phyloP scores from a whole-genome alignment of 148 eudicot species.

The Rhododendron simsii region DNA sequence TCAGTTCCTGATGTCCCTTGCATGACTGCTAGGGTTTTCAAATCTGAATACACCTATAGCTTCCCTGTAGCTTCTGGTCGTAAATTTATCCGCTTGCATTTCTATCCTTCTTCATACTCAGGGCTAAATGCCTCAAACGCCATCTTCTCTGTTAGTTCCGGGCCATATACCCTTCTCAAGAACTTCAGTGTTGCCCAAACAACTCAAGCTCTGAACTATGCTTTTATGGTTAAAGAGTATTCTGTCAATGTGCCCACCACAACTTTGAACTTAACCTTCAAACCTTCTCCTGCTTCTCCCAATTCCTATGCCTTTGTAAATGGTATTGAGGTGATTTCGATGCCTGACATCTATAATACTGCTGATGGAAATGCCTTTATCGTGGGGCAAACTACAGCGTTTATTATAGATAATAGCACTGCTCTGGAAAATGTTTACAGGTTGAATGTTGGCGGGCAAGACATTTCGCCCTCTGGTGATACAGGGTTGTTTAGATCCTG shows the following conservation, averaged over 20 bases:
- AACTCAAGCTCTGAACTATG: slow-evolving; percentile 60
- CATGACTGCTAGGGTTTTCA: slow-evolving; percentile 70
- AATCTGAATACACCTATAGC: slow-evolving; percentile 60
- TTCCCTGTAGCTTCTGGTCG: slow-evolving; percentile 72
- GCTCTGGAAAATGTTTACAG: slow-evolving; percentile 72
- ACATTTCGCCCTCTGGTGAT: slow-evolving; percentile 65
- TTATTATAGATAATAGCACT: slow-evolving; percentile 50
- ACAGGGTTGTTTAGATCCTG: slow-evolving; percentile 83
- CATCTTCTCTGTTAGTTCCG: slow-evolving; percentile 57
- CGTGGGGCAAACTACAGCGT: slow-evolving; percentile 40
- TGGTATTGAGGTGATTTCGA: slow-evolving; percentile 84
- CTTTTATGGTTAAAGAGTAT: slow-evolving; percentile 57
- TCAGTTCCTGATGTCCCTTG: slow-evolving; percentile 67
- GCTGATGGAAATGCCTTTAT: slow-evolving; percentile 16
- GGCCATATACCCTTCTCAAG: slow-evolving; percentile 55
- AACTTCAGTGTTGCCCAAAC: slow-evolving; percentile 85
- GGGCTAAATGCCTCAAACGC: slow-evolving; percentile 48
- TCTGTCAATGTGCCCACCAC: slow-evolving; percentile 46
- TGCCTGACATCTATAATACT: slow-evolving; percentile 62
- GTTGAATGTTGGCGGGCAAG: slow-evolving; percentile 83
- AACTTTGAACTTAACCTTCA: slow-evolving; percentile 56
- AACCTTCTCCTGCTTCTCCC: slow-evolving; percentile 45
- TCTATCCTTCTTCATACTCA: slow-evolving; percentile 61
- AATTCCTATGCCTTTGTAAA: slow-evolving; percentile 77
- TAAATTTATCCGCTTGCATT: slow-evolving; percentile 72